Base-by-base conservation (phyloP, 2,329 filamentous ascomycete species). In the Fusarium sarcochroum region DNA sequence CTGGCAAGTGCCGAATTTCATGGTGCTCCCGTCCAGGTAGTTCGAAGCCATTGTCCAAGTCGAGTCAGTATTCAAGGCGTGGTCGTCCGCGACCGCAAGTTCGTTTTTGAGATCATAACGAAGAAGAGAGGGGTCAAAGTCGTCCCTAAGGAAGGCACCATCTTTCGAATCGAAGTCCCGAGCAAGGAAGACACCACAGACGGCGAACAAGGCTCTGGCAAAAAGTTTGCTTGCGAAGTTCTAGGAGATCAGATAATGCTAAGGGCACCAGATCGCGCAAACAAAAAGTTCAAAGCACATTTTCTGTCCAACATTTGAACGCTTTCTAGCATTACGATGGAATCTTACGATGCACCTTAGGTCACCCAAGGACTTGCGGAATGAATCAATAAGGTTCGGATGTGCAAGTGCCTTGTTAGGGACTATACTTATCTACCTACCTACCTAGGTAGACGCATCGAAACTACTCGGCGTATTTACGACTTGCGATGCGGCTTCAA, bases 231-330 rank as follows among this genome's bases (percentile, higher is more conserved):
- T 0, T 96, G 98, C 73, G 95, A 98, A 77, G 83, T 98, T 3
- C 87, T 95, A 68, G 96, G 96, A 4, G 91, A 93, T 72, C 93
- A 97, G 76, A 94, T 98, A 75, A 89, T 93, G 84, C 89, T 90
- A 69, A 86, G 94, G 13, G 90, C 95, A 4, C 89, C 91, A 17
- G 95, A 98, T 77, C 85, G 96, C 21, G 93, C 94, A 48, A 97
- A 92, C 73, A 93, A 89, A 81, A 98, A 97, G 81, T 97, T 97
- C 80, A 97, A 96, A 80, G 85, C 88, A 76, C 94, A 95, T 76
- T 93, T 93, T 74, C 83, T 94, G 66, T 86, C 89, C 48, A 89
- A 92, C 68, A 78, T 97, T 15, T 97, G 83, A 91, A 25, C 6
- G 20, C 8, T 17, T 9, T 18, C 7, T 13, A 25, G 25, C 10